Percentiles rank a stretch among this genome's conserved stretches.
Conservation (phyloP, 495 filamentous ascomycete genomes). For the Pyrenopolyporus hunteri region DNA sequence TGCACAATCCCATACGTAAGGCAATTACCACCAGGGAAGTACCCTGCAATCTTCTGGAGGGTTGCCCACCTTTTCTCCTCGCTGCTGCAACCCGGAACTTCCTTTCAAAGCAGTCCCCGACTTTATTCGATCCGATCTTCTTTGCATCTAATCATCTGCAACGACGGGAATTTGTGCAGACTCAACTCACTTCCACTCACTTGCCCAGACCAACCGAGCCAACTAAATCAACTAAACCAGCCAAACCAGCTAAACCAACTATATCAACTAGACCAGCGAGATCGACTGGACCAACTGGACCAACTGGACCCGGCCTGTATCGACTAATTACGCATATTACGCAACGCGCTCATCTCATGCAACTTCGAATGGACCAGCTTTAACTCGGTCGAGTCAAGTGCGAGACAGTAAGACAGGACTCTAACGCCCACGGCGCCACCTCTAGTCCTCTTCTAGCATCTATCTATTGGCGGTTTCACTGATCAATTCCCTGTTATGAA, state of each 20-base stretch:
- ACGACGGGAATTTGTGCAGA: too few relatives aligned
- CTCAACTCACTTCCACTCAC: not conserved
- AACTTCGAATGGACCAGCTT: not conserved
- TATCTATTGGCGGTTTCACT: conserved; percentile 28
- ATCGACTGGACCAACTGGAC: too few relatives aligned
- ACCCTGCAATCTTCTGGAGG: not conserved
- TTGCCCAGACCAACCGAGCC: too few relatives aligned
- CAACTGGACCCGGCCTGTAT: too few relatives aligned
- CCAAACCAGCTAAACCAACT: too few relatives aligned
- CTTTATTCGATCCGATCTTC: conserved; percentile 7
- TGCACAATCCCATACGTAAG: conserved; percentile 10
- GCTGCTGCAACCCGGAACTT: not conserved
- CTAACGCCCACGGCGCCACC: conserved; percentile 22
- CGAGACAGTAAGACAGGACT: conserved; percentile 22
- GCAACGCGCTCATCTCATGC: not conserved
- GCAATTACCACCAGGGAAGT: not conserved
- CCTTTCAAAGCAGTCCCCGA: not conserved
- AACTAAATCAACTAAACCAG: too few relatives aligned
- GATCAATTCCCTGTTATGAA: conserved; percentile 28
- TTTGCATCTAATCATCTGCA: too few relatives aligned
- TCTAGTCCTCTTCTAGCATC: conserved; percentile 28
- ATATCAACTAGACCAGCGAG: too few relatives aligned
- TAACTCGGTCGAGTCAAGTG: conserved; percentile 23
- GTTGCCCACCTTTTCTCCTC: not conserved
- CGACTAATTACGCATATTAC: too few relatives aligned